Base-by-base conservation (phyloP, 1,139 yeast genomes). In the Hanseniaspora uvarum region DNA sequence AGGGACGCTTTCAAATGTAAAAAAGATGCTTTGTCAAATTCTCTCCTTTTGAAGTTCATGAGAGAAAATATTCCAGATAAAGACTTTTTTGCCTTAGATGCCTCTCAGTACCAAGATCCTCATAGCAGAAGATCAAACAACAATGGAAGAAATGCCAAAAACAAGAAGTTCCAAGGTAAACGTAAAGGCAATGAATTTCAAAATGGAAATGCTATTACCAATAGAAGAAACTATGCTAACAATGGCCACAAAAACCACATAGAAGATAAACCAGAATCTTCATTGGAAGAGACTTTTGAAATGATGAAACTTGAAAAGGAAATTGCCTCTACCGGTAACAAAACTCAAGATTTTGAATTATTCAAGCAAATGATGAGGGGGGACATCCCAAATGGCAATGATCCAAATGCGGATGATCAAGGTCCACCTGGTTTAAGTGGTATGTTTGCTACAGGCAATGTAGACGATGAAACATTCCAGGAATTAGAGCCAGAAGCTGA, bases 281-380 rank as follows among this genome's bases (percentile, higher is more conserved):
- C 60, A 57, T 63, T 61, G 60, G 74, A 70, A 38, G 64, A 62
- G n/a, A 65, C 63, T 54, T 33, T 58, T 26, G 63, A 60, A 38
- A 54, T 62, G 30, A 56, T 65, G 40, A 65, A 65, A n/a, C 54
- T 66, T 34, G 68, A 65, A 55, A 65, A 61, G 39, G 64, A 63
- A 46, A 62, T 66, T 55, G 67, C 63, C 24, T 65, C 67, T 52
- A 65, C 71, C 55, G 67, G 75, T 66, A 79, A 76, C 57, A 75
- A 85, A 1, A 82, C 80, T 21, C 80, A 79, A 54, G 92, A 83
- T 61, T 83, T 83, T 62, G 88, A 82, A 63, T 72, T 74, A 59
- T 81, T 88, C 86, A 82, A 80, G 65, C 71, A 75, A 50, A 74
- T 74, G 62, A 78, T 80, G 81, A 76, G 75, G 59, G 70, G 70